These are phyloP conservation scores for Penicillium sp. DNA, from an alignment of 2,329 filamentous ascomycete species.

Conservation along the genomic window DNA sequence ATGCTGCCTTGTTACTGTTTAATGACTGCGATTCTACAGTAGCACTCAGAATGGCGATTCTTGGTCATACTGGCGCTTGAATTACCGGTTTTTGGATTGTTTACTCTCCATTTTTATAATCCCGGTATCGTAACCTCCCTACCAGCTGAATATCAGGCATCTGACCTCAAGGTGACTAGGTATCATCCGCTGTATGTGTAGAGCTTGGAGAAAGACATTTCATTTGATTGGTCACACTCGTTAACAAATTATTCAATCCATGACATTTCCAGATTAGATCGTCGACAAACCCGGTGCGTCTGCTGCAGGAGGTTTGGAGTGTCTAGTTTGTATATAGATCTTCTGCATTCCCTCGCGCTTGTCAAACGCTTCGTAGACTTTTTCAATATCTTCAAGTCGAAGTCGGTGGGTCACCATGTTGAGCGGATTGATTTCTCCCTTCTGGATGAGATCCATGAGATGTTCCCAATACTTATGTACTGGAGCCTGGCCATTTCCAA, in stretches of 20 bases:
- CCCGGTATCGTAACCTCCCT: too few relatives aligned
- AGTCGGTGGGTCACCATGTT: slow-evolving; percentile 80
- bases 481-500: slow-evolving; percentile 66
- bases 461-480: slow-evolving; percentile 83
- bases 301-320: slow-evolving; percentile 50
- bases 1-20: too few relatives aligned
- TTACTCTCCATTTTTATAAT: too few relatives aligned
- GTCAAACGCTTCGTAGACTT: slow-evolving; percentile 64
- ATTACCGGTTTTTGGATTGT: too few relatives aligned
- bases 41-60: too few relatives aligned
- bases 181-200: neutral
- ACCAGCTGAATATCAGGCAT: too few relatives aligned
- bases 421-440: slow-evolving; percentile 68
- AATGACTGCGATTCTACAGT: too few relatives aligned
- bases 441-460: slow-evolving; percentile 65
- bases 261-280: neutral
- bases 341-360: slow-evolving; percentile 69
- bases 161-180: too few relatives aligned
- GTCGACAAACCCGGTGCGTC: neutral
- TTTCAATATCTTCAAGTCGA: slow-evolving; percentile 68
- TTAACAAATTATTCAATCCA: neutral
- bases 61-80: too few relatives aligned
- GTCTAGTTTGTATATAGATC: slow-evolving; percentile 65
- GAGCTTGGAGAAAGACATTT: neutral
- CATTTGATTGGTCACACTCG: neutral